Percentiles rank a stretch among this genome's conserved stretches.
Conservation (phyloP, 176 grass and related monocot genomes). For the Paspalum vaginatum region DNA sequence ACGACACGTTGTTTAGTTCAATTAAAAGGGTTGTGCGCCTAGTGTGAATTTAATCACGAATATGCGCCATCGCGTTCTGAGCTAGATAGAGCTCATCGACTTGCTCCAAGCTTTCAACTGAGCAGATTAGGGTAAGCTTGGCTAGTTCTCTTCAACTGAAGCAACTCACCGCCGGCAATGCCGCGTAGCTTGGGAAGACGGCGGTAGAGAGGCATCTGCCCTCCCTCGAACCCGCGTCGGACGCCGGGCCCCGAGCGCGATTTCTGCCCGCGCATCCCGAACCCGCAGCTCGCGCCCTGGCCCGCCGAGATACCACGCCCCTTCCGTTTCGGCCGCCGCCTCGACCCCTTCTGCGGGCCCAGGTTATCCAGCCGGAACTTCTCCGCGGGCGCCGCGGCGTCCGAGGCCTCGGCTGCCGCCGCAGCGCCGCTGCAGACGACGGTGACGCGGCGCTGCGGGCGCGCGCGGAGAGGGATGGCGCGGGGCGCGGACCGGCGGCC, state of each 20-base stretch:
- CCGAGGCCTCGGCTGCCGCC: conserved; percentile 30
- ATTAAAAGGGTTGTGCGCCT: background rate
- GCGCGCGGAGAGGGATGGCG: conserved; percentile 13
- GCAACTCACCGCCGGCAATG: conserved; percentile 77
- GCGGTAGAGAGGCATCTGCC: conserved; percentile 96
- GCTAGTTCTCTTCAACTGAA: background rate
- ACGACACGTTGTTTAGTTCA: background rate
- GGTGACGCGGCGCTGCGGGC: conserved; percentile 32
- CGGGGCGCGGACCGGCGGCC: background rate
- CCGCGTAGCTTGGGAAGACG: conserved; percentile 91
- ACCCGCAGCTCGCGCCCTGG: conserved; percentile 93
- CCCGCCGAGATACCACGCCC: conserved; percentile 88
- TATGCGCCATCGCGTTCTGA: background rate
- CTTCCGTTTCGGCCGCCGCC: conserved; percentile 70
- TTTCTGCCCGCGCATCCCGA: conserved; percentile 95
- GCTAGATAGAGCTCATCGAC: background rate
- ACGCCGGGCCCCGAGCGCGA: conserved; percentile 88
- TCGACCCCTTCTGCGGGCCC: conserved; percentile 75
- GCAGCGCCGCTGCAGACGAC: conserved; percentile 47
- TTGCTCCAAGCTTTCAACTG: background rate
- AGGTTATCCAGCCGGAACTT: conserved; percentile 90
- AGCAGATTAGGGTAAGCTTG: conserved; percentile 2
- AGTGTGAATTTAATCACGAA: background rate
- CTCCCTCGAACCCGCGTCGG: conserved; percentile 91
- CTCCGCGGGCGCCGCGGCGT: conserved; percentile 27